Base-by-base conservation (phyloP, 441 rosid species). In the Macaranga tanarius region DNA sequence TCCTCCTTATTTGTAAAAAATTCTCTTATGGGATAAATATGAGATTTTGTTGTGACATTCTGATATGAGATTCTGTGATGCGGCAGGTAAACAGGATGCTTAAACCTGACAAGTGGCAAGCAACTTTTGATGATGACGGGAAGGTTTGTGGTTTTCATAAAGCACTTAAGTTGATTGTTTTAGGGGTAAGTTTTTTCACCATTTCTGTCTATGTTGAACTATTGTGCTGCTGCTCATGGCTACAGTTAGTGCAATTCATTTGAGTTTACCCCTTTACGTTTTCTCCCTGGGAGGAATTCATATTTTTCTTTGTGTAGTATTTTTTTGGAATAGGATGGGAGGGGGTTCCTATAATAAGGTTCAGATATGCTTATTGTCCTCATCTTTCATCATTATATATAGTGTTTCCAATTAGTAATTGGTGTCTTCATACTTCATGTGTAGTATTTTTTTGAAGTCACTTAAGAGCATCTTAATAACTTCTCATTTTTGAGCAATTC, bases 71-170 rank as follows among this genome's bases (percentile, higher is more conserved):
- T 66, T 65, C 74, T 44, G 5, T 73, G 44, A 76, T 84, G 82
- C 48, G 67, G 74, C 87, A 94, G 97, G 81, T 87, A 65, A 84
- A 81, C 80, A 92, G 85, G 88, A 88, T 89, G 92, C 98, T 92
- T 81, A 92, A 92, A 86, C 93, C 90, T 20, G 96, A 90, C 69
- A 94, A 92, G 84, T 92, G 96, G 97, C 90, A 84, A 31, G 82
- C 90, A 65, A 76, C 73, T 81, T 94, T 92, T 86, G 95, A 89
- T 75, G 75, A 81, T 42, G 89, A 90, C 55, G 98, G 98, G 75
- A 92, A 92, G 84, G 90, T 88, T 85, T 82, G 79, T 61, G 86
- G 88, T 79, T 94, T 94, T 71, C 93, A 81, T 63, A 94, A 92
- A 84, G 96, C 83, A 31, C 95, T 94, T 73, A 92, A 86, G 79